Percentiles rank a stretch among this genome's conserved stretches.
Evolutionary conservation across 805 yeast genomes (phyloP).

Genomic region (Tetrapisispora iriomotensis): DNA sequence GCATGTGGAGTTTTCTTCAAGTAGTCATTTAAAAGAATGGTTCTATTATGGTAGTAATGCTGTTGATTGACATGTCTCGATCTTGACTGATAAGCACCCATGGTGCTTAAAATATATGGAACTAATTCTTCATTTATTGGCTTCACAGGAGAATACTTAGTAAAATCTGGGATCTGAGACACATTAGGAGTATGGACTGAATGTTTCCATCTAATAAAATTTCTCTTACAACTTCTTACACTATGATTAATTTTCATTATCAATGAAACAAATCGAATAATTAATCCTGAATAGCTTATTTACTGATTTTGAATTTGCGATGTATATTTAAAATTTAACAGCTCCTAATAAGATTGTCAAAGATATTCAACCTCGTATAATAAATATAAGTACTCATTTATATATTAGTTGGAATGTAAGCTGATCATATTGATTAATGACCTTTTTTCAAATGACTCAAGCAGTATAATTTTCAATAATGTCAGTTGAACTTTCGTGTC

Average conservation of each 20-base stretch:
- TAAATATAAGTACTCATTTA: too few species aligned
- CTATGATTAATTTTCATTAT: neutral
- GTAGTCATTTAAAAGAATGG: slow-evolving; percentile 21
- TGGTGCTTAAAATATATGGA: slow-evolving; percentile 27
- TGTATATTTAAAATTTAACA: too few species aligned
- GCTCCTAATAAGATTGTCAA: too few species aligned
- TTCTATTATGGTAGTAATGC: slow-evolving; percentile 65
- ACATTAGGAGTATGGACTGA: slow-evolving; percentile 16
- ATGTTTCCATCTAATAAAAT: slow-evolving; percentile 8
- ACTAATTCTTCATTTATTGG: slow-evolving; percentile 28
- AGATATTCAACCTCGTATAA: too few species aligned
- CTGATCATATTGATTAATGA: too few species aligned
- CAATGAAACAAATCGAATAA: too few species aligned
- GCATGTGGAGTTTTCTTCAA: slow-evolving; percentile 65
- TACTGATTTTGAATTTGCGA: too few species aligned
- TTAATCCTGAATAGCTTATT: too few species aligned
- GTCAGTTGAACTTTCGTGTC: too few species aligned
- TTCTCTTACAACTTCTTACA: neutral
- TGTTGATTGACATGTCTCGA: slow-evolving; percentile 48
- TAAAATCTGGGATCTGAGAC: slow-evolving; percentile 28
- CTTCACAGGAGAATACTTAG: slow-evolving; percentile 28
- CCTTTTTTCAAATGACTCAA: too few species aligned
- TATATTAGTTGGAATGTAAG: too few species aligned
- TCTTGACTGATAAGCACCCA: slow-evolving; percentile 32
- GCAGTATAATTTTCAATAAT: too few species aligned